phyloP scores from a whole-genome alignment of 83 land plant species.

The Thuja plicata region DNA sequence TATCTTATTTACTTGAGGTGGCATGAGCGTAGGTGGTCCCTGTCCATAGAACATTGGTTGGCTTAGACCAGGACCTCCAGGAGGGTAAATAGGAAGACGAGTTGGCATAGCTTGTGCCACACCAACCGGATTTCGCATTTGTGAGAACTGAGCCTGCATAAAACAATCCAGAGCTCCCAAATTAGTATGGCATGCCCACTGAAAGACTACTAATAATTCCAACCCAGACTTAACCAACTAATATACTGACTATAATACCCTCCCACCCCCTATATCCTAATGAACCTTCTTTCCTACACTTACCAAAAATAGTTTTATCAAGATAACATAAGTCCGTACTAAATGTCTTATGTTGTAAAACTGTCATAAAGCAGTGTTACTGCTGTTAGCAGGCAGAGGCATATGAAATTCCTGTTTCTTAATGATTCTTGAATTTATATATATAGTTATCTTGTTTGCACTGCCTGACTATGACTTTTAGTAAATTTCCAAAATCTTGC shows the following conservation, averaged over 20 bases:
- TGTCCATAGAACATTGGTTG: slow-evolving; percentile 65
- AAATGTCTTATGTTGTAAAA: neutral
- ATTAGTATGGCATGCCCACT: neutral
- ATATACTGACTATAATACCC: no score
- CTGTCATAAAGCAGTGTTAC: neutral
- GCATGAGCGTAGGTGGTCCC: slow-evolving; percentile 45
- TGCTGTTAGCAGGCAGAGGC: no score
- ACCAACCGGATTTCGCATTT: slow-evolving; percentile 46
- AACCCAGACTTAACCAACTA: no score
- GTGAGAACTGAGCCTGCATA: slow-evolving; percentile 54
- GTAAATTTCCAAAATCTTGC: no score
- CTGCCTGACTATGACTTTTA: neutral
- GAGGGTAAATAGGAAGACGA: slow-evolving; percentile 51
- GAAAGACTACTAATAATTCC: neutral
- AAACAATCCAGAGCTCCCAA: neutral
- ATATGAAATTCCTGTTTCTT: no score
- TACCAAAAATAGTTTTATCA: no score
- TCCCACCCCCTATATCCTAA: no score
- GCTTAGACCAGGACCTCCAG: slow-evolving; percentile 56
- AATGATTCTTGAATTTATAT: neutral
- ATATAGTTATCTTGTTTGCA: neutral
- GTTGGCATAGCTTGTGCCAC: slow-evolving; percentile 35
- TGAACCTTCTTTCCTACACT: no score
- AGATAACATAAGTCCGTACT: neutral
- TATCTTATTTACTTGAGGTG: slow-evolving; percentile 39